These are phyloP conservation scores for Powellomyces hirtus DNA, from an alignment of 192 early-diverging fungal genomes.

Conservation along the genomic window DNA sequence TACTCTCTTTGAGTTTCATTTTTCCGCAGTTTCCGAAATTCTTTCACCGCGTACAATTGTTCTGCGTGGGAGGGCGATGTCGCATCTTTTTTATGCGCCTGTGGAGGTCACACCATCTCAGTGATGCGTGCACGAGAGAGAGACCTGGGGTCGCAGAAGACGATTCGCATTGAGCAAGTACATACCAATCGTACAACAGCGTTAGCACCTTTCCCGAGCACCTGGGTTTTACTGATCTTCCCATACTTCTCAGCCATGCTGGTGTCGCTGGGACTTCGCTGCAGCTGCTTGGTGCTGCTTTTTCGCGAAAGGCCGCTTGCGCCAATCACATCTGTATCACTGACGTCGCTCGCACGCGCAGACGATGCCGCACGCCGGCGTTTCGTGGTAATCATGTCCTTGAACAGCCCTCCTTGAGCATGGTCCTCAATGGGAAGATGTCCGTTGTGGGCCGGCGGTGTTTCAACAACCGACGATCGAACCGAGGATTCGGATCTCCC, in stretches of 20 bases:
- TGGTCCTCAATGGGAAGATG: too few relatives aligned
- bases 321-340: not conserved
- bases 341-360: not conserved
- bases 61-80: constrained; percentile 15
- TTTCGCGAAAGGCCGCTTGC: not conserved
- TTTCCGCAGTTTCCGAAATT: constrained; percentile 85
- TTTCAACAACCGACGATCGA: not conserved
- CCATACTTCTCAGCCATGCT: constrained; percentile 57
- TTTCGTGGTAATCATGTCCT: not conserved
- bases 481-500: not conserved
- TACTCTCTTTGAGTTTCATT: constrained; percentile 90
- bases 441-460: not conserved
- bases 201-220: constrained; percentile 51
- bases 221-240: constrained; percentile 18
- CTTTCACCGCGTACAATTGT: constrained; percentile 81
- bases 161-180: too few relatives aligned
- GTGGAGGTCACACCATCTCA: not conserved
- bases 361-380: constrained; percentile 10
- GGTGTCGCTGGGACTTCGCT: constrained; percentile 32
- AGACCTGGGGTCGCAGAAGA: too few relatives aligned
- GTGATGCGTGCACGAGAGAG: too few relatives aligned
- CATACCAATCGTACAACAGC: constrained; percentile 49
- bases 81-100: constrained; percentile 20
- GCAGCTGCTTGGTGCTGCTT: not conserved
- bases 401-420: constrained; percentile 2